phyloP scores from a whole-genome alignment of 1,284 basidiomycete species.

The Trametes pubescens region DNA sequence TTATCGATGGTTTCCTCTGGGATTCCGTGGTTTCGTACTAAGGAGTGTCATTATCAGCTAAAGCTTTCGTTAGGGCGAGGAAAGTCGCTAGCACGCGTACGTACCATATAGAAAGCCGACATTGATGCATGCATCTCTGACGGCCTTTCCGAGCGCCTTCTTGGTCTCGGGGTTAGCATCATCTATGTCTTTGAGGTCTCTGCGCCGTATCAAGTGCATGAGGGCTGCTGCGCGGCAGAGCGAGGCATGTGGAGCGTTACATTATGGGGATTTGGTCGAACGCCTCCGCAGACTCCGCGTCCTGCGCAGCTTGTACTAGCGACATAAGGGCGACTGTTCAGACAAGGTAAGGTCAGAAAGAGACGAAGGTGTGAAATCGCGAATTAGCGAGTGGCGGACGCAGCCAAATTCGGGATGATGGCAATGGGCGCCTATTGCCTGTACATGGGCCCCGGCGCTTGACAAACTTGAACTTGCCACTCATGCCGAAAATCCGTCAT shows the following conservation, averaged over 20 bases:
- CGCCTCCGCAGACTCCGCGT: slow-evolving; percentile 27
- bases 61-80: neutral
- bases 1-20: slow-evolving; percentile 54
- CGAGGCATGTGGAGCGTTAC: slow-evolving; percentile 15
- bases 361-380: neutral
- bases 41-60: neutral
- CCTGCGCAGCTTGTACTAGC: slow-evolving; percentile 27
- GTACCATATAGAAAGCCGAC: slow-evolving; percentile 85
- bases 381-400: too few relatives aligned
- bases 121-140: slow-evolving; percentile 76
- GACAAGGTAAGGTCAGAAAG: neutral
- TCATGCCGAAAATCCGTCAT: too few relatives aligned
- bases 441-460: too few relatives aligned
- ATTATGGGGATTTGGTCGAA: slow-evolving; percentile 34
- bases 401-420: too few relatives aligned
- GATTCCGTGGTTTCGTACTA: slow-evolving; percentile 80
- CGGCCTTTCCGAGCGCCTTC: slow-evolving; percentile 58
- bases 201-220: slow-evolving; percentile 37
- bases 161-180: slow-evolving; percentile 51
- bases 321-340: slow-evolving; percentile 20
- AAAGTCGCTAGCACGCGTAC: slow-evolving; percentile 17
- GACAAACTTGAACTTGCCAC: too few relatives aligned
- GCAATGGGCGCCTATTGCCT: too few relatives aligned
- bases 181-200: slow-evolving; percentile 61
- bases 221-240: neutral